Evolutionary conservation across 176 grass and related monocot genomes (phyloP).

Genomic region (Areca catechu): DNA sequence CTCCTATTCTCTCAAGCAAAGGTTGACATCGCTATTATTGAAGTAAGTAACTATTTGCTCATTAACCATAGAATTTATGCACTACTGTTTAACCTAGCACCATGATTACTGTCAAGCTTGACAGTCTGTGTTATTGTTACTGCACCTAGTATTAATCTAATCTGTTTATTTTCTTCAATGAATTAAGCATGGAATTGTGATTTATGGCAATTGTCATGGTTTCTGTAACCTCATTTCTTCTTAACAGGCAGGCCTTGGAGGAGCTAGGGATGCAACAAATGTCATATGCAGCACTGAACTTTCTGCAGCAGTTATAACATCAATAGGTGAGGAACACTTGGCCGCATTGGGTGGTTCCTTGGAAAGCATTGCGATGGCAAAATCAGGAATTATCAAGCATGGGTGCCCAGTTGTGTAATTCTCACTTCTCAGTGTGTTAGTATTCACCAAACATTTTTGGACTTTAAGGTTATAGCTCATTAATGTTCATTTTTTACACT

Average conservation of each 20-base stretch:
- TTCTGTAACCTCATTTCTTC: background rate
- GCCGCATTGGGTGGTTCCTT: conserved; percentile 84
- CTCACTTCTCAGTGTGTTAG: conserved; percentile 3
- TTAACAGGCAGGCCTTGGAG: conserved; percentile 81
- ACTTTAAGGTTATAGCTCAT: too few species aligned
- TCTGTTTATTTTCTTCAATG: too few species aligned
- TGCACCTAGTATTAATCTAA: too few species aligned
- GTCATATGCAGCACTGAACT: conserved; percentile 67
- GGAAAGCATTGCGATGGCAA: conserved; percentile 78
- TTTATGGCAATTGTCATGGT: too few species aligned
- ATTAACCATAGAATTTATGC: too few species aligned
- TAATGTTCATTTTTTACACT: too few species aligned
- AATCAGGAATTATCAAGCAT: conserved; percentile 92
- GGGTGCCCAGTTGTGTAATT: conserved; percentile 66
- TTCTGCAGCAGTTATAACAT: conserved; percentile 72
- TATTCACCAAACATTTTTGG: background rate
- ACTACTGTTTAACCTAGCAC: too few species aligned
- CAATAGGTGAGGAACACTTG: conserved; percentile 78
- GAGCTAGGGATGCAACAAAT: conserved; percentile 98
- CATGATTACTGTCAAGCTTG: too few species aligned
- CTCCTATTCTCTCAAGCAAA: conserved; percentile 63
- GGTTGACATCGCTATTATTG: conserved; percentile 71
- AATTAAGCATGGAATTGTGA: too few species aligned
- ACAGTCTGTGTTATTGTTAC: too few species aligned
- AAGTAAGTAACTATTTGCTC: conserved; percentile 46